A percentile compares a stretch with the other conserved stretches of the same genome.
Evolutionary conservation across 148 eudicot genomes (phyloP).

Genomic region (Amaranthus cruentus): DNA sequence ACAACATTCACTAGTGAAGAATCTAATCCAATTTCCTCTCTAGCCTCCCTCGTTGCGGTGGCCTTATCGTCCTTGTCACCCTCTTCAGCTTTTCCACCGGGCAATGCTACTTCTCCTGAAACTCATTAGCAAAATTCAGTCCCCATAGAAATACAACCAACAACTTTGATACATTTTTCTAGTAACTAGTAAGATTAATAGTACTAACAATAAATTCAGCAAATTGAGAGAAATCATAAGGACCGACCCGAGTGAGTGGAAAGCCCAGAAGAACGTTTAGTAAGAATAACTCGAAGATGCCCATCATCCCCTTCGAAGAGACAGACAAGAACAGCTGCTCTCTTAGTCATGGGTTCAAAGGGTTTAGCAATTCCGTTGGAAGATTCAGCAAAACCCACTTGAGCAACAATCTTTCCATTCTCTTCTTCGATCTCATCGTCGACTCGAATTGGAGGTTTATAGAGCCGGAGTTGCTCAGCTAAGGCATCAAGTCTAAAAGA

Average conservation of each 20-base stretch:
- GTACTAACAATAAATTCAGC: background rate
- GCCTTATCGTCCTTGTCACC: conserved; percentile 64
- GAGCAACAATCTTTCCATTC: conserved; percentile 50
- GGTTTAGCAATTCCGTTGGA: conserved; percentile 30
- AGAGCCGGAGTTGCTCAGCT: conserved; percentile 49
- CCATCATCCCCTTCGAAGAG: conserved; percentile 56
- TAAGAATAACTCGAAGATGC: conserved; percentile 68
- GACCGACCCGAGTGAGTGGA: conserved; percentile 45
- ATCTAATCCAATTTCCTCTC: conserved; percentile 92
- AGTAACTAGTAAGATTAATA: background rate
- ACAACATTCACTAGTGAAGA: conserved; percentile 78
- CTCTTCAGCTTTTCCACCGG: conserved; percentile 89
- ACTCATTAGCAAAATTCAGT: background rate
- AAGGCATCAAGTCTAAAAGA: conserved; percentile 35
- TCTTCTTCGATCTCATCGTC: conserved; percentile 36
- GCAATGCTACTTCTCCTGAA: conserved; percentile 89
- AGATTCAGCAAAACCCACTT: conserved; percentile 61
- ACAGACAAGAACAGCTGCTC: conserved; percentile 72
- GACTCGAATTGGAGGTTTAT: conserved; percentile 33
- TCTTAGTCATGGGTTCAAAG: conserved; percentile 41
- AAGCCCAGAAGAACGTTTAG: conserved; percentile 68
- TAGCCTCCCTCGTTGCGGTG: conserved; percentile 83
- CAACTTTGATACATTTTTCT: background rate
- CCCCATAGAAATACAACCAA: background rate
- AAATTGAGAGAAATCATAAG: background rate